Percentiles rank a stretch among this genome's conserved stretches.
phyloP scores from a whole-genome alignment of 176 grass and related monocot species.

The Thalia dealbata region DNA sequence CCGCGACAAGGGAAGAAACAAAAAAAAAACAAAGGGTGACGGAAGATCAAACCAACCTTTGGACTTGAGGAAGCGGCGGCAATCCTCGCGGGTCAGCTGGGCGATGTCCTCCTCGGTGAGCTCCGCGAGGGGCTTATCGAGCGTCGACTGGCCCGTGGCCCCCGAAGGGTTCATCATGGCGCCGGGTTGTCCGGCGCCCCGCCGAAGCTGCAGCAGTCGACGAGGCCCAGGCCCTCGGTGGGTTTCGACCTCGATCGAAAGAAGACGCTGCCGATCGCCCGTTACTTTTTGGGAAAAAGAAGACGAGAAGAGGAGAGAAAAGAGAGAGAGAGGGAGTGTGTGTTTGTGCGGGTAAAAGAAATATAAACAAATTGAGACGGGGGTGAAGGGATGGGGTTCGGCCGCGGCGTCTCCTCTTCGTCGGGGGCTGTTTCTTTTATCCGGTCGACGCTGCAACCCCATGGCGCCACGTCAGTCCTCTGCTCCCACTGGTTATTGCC shows the following conservation, averaged over 20 bases:
- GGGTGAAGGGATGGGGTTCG: conserved; percentile 17
- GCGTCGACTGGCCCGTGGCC: conserved; percentile 2
- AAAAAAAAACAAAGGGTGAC: not conserved
- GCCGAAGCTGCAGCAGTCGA: not conserved
- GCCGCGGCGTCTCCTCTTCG: conserved; percentile 13
- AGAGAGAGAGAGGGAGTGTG: not conserved
- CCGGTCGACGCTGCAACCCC: conserved; percentile 30
- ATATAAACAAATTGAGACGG: too few species aligned
- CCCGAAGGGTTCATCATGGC: conserved; percentile 19
- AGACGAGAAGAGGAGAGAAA: not conserved
- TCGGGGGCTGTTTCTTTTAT: conserved; percentile 3
- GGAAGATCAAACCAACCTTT: conserved; percentile 20
- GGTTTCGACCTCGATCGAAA: not conserved
- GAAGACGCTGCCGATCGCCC: not conserved
- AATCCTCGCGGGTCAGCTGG: conserved; percentile 42
- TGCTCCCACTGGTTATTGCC: conserved; percentile 14
- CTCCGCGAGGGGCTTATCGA: conserved; percentile 33
- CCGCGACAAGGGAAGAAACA: too few species aligned
- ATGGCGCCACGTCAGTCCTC: conserved; percentile 33
- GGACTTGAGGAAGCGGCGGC: conserved; percentile 42
- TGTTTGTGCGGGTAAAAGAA: not conserved
- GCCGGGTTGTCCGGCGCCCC: conserved; percentile 4
- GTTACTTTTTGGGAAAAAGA: not conserved
- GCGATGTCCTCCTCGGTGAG: conserved; percentile 45
- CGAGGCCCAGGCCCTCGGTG: not conserved